Evolutionary conservation across 1,284 basidiomycete genomes (phyloP), one percentile per base, ranked within the genome.

Genomic region (Thelephora terrestris): DNA sequence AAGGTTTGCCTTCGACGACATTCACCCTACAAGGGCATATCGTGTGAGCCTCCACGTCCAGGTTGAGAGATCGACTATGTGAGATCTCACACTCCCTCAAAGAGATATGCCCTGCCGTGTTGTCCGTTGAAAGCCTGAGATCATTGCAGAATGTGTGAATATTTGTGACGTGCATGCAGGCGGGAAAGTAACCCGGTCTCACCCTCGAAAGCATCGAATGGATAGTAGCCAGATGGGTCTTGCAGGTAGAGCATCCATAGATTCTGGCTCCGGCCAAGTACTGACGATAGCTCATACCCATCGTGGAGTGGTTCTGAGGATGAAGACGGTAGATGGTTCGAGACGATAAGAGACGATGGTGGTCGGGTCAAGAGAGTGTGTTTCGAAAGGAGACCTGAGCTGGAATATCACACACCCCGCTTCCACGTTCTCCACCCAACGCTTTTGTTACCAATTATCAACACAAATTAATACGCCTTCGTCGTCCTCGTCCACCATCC

Each of bases 191-290:
- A 21, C 36, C 36, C 39, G 47, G n/a, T 67, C 84, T 59, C 61
- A 93, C 93, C 66, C 87, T 78, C 53, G 91, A 94, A 54, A 97
- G 81, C 78, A 98, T 88, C 47, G 82, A 84, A 65, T 96, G 91
- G 48, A 88, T 85, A 9, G 92, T 92, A 10, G 93, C 85, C 43
- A 99, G 79, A 68, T 99, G 95, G 20, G 94, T 97, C 62, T 79
- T 85, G 76, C 95, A 99, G 47, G 73, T 80, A 48, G 77, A 80
- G 69, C 96, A 99, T 45, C 90, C 89, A 62, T 92, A 97, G 61
- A 98, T 87, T 57, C 88, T 82, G 57, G 85, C 81, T 43, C 91
- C 91, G 34, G 81, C 75, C 52, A 98, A 83, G 68, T 93, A 96
- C 54, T 85, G 80, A 61, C 90, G 83, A 69, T 89, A 91, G 59